These are phyloP conservation scores for Peronospora farinosa DNA, from an alignment of 352 stramenopile genomes.

Conservation along the genomic window DNA sequence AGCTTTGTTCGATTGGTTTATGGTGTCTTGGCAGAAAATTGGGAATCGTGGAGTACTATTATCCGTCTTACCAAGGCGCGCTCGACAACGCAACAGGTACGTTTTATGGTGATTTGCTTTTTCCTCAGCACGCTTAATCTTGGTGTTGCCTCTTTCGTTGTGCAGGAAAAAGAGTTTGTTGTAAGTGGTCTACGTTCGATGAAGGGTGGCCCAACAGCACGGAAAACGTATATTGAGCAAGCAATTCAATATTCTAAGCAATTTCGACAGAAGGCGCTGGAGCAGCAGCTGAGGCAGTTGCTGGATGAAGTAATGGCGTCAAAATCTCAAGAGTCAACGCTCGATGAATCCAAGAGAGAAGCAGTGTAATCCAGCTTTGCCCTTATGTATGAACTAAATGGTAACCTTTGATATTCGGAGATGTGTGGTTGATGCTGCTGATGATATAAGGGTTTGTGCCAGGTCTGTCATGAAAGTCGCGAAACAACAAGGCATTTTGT, in stretches of 20 bases:
- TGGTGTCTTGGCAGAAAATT: constrained; percentile 75
- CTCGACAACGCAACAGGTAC: constrained; percentile 62
- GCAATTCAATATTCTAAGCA: constrained; percentile 52
- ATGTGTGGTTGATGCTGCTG: constrained; percentile 7
- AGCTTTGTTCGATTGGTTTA: constrained; percentile 71
- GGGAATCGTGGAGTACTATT: constrained; percentile 80
- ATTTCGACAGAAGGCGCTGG: constrained; percentile 64
- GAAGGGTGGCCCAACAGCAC: constrained; percentile 52
- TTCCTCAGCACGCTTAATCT: background rate
- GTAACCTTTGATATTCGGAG: background rate
- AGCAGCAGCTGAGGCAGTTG: constrained; percentile 41
- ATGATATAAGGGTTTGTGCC: constrained; percentile 5
- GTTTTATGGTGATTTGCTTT: background rate
- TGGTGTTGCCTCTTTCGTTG: constrained; percentile 4
- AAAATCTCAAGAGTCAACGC: constrained; percentile 2
- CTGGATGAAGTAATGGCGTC: constrained; percentile 26
- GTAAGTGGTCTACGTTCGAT: constrained; percentile 61
- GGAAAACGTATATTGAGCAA: constrained; percentile 68
- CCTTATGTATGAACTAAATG: constrained; percentile 2
- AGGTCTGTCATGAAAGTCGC: constrained; percentile 35
- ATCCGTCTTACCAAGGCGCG: constrained; percentile 70
- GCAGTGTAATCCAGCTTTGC: constrained; percentile 17
- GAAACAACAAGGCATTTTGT: constrained; percentile 25
- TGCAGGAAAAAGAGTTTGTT: constrained; percentile 75
- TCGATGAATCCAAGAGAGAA: constrained; percentile 6